Percentiles rank a stretch among this genome's conserved stretches.
These are phyloP conservation scores for Lophiostoma macrostomum DNA, from an alignment of 495 filamentous ascomycete species.

Conservation along the genomic window DNA sequence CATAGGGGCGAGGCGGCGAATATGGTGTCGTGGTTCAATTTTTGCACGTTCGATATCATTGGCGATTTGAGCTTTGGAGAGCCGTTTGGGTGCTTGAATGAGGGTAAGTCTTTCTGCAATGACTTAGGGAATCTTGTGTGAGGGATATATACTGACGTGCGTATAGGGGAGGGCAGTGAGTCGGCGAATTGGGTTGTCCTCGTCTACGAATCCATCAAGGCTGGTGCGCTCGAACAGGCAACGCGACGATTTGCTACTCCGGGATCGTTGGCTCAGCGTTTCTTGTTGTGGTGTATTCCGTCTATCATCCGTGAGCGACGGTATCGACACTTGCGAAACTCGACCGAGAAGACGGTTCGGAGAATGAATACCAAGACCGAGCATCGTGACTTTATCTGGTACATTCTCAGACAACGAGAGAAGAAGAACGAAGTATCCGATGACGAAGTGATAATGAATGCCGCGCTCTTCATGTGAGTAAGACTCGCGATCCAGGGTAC, in stretches of 20 bases:
- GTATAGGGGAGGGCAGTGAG: conserved; percentile 26
- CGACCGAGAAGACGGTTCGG: conserved; percentile 33
- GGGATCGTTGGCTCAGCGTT: conserved; percentile 28
- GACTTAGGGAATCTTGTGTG: too few relatives aligned
- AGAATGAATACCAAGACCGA: conserved; percentile 35
- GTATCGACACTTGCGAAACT: conserved; percentile 30
- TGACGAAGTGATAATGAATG: conserved; percentile 38
- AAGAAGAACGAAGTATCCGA: conserved; percentile 35
- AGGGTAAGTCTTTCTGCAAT: conserved; percentile 17
- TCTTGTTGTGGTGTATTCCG: conserved; percentile 32
- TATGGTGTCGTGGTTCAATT: conserved; percentile 39
- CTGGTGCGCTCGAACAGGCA: conserved; percentile 29
- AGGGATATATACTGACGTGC: not conserved
- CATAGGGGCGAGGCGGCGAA: conserved; percentile 31
- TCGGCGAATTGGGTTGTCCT: conserved; percentile 37
- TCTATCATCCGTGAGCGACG: conserved; percentile 24
- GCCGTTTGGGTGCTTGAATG: conserved; percentile 39
- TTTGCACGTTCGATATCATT: conserved; percentile 42
- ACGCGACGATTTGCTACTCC: conserved; percentile 36
- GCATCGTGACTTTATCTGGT: conserved; percentile 38
- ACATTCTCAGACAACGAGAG: conserved; percentile 37
- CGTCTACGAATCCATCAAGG: conserved; percentile 38
- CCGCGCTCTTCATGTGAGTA: conserved; percentile 35
- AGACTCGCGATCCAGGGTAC: not conserved
- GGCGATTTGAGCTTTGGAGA: conserved; percentile 42